Conservation (phyloP, 31 red algal genomes). For the Odonthalia washingtoniensis region DNA sequence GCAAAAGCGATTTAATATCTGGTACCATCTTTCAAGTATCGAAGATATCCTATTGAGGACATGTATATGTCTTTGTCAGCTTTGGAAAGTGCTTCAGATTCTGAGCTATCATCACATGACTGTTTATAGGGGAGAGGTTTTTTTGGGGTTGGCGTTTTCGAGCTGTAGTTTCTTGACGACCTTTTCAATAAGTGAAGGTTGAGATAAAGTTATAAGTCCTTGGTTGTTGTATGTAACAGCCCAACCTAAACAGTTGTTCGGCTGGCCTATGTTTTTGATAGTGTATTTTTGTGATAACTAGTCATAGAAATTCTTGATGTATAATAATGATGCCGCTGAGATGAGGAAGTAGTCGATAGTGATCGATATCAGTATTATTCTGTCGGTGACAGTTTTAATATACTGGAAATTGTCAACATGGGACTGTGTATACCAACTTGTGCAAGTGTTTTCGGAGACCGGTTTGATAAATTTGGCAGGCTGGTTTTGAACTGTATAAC, state of each 20-base stretch:
- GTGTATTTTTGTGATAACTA: not conserved
- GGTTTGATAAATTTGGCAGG: not conserved
- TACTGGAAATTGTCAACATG: not conserved
- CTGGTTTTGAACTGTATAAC: slow-evolving; percentile 8
- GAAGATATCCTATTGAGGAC: not conserved
- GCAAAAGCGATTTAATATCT: slow-evolving; percentile 15
- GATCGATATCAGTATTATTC: not conserved
- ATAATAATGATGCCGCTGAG: too few relatives aligned
- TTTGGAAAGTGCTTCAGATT: not conserved
- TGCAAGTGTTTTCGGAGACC: not conserved
- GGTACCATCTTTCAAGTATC: slow-evolving; percentile 8
- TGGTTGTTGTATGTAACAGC: not conserved
- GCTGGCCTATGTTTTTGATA: not conserved
- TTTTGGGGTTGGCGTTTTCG: not conserved
- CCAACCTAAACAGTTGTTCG: not conserved
- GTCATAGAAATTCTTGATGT: not conserved
- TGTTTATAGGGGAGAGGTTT: not conserved
- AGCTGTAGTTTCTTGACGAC: not conserved
- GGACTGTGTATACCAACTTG: not conserved
- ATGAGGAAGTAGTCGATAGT: slow-evolving; percentile 33
- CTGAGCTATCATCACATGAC: not conserved
- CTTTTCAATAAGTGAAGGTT: not conserved
- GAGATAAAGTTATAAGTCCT: not conserved
- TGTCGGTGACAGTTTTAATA: not conserved
- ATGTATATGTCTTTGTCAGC: not conserved